Percentiles rank a stretch among this genome's conserved stretches.
Evolutionary conservation across 108 stramenopile genomes (phyloP).

Genomic region (Cyclostephanos invisitatus): DNA sequence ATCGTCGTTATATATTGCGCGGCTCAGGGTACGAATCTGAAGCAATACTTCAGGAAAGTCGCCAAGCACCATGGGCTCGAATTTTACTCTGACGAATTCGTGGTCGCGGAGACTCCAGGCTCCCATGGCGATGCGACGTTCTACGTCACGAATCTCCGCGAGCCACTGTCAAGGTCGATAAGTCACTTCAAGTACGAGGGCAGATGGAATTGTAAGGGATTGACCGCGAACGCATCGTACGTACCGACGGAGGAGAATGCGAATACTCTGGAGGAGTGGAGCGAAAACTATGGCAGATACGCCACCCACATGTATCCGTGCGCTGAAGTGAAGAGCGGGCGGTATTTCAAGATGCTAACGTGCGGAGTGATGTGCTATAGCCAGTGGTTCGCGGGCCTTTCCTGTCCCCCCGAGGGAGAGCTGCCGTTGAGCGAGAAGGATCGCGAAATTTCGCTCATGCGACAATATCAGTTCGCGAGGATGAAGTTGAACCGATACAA

Average conservation of each 20-base stretch:
- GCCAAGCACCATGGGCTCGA: slow-evolving; percentile 29
- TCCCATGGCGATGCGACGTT: slow-evolving; percentile 37
- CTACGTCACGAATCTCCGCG: slow-evolving; percentile 44
- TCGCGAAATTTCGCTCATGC: neutral
- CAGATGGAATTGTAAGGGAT: slow-evolving; percentile 32
- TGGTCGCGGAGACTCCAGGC: slow-evolving; percentile 31
- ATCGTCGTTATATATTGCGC: too few species aligned
- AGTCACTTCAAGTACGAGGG: slow-evolving; percentile 42
- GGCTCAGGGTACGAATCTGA: slow-evolving; percentile 29
- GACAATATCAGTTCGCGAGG: slow-evolving; percentile 26
- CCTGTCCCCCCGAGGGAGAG: neutral
- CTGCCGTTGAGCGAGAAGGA: neutral
- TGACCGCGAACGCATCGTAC: slow-evolving; percentile 17
- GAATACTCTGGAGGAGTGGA: slow-evolving; percentile 22
- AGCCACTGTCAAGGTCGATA: slow-evolving; percentile 31
- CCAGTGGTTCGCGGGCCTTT: slow-evolving; percentile 8
- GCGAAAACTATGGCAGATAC: slow-evolving; percentile 24
- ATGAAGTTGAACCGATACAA: slow-evolving; percentile 35
- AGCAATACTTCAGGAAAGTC: slow-evolving; percentile 33
- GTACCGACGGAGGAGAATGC: slow-evolving; percentile 36
- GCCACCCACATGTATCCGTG: neutral
- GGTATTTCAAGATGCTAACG: slow-evolving; percentile 8
- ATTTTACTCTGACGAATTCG: slow-evolving; percentile 20
- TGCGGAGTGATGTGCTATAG: slow-evolving; percentile 23
- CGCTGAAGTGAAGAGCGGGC: neutral